These are phyloP conservation scores for Eucalyptus polyanthemos DNA, from an alignment of 345 rosid species.

Conservation along the genomic window DNA sequence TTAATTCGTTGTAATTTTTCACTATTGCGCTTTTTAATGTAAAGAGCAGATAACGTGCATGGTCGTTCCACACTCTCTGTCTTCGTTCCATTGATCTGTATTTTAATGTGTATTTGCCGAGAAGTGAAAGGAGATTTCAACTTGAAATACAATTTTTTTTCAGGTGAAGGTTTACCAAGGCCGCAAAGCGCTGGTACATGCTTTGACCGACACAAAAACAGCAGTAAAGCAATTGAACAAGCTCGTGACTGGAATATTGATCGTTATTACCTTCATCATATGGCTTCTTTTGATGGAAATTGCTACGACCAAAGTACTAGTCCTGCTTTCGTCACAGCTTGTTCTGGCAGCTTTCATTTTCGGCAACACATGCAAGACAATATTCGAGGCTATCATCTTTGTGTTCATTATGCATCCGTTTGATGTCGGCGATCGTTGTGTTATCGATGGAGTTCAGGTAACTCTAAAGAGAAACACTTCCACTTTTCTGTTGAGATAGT, in stretches of 20 bases:
- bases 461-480: not conserved
- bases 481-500: not conserved
- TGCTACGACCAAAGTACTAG: slow-evolving; percentile 56
- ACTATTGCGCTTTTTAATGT: not conserved
- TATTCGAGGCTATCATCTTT: slow-evolving; percentile 63
- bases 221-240: not conserved
- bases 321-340: slow-evolving; percentile 55
- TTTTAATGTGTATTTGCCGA: not conserved
- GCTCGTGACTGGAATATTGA: slow-evolving; percentile 36
- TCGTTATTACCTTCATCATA: slow-evolving; percentile 18
- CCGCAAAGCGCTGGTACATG: too few relatives aligned
- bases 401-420: slow-evolving; percentile 87
- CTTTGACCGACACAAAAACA: too few relatives aligned
- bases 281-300: slow-evolving; percentile 68
- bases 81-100: not conserved
- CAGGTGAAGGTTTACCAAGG: slow-evolving; percentile 61
- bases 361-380: slow-evolving; percentile 72
- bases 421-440: not conserved
- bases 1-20: not conserved
- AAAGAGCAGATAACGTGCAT: not conserved
- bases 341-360: slow-evolving; percentile 56
- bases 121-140: not conserved
- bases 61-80: not conserved
- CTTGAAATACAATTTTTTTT: not conserved
- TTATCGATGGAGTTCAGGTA: too few relatives aligned